These are phyloP conservation scores for Prunus padus DNA, from an alignment of 306 rosid species.

Conservation along the genomic window DNA sequence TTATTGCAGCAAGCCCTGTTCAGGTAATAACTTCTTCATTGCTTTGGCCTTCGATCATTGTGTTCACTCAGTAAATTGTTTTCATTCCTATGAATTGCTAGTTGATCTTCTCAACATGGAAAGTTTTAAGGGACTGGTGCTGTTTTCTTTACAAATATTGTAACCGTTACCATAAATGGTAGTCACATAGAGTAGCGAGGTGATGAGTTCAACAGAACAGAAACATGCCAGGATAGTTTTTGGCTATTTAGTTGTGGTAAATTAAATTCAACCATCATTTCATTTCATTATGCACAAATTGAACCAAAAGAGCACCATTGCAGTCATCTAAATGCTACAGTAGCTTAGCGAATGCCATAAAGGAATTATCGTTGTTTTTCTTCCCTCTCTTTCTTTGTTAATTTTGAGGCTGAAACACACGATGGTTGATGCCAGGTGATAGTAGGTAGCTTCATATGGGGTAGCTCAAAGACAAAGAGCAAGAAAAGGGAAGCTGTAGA, in stretches of 20 bases:
- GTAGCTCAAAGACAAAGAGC: conserved; percentile 63
- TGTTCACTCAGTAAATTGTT: background rate
- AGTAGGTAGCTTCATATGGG: conserved; percentile 91
- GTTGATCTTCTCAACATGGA: background rate
- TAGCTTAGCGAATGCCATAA: background rate
- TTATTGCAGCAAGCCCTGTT: conserved; percentile 82
- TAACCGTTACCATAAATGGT: background rate
- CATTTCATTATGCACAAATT: background rate
- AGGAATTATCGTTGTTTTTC: background rate
- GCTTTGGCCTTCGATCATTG: conserved; percentile 7
- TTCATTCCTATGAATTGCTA: background rate
- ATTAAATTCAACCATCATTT: background rate
- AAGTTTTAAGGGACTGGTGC: background rate
- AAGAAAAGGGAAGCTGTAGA: conserved; percentile 58
- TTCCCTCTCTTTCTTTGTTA: background rate
- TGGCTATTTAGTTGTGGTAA: background rate
- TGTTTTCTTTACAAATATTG: background rate
- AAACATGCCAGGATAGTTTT: background rate
- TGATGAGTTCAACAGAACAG: background rate
- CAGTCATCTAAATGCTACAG: background rate
- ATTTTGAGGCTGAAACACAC: conserved; percentile 11
- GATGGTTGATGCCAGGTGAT: conserved; percentile 63
- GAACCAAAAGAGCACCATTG: background rate
- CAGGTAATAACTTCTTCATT: conserved; percentile 58
- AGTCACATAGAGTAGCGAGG: background rate